Conservation (phyloP, 2,329 filamentous ascomycete species). For the Penicillium concentricum region DNA sequence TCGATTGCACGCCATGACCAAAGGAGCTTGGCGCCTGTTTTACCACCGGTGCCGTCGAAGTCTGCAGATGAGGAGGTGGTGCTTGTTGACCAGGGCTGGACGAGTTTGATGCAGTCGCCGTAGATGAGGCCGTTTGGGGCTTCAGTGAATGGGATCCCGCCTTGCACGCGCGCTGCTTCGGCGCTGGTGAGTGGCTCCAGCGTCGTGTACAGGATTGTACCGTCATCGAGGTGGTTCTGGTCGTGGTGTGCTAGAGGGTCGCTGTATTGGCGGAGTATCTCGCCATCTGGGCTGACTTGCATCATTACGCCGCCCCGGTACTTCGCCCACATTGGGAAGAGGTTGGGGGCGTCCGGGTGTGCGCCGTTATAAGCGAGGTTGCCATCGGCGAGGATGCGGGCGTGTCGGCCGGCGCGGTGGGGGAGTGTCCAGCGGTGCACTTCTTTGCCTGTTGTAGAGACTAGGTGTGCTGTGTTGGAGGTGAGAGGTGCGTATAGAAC, state of each 20-base stretch:
- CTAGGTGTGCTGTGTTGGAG: conserved; percentile 39
- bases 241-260: conserved; percentile 49
- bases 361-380: conserved; percentile 48
- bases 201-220: conserved; percentile 45
- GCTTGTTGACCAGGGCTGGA: conserved; percentile 30
- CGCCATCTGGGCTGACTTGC: conserved; percentile 40
- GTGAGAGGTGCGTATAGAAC: conserved; percentile 46
- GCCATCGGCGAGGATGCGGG: conserved; percentile 46
- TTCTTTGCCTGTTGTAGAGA: conserved; percentile 44
- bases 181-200: conserved; percentile 41
- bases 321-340: conserved; percentile 48
- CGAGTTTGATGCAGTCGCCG: conserved; percentile 47
- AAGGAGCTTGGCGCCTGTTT: conserved; percentile 35
- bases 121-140: conserved; percentile 23
- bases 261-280: conserved; percentile 40
- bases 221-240: conserved; percentile 47
- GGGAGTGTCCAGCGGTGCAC: conserved; percentile 47
- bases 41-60: conserved; percentile 15
- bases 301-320: conserved; percentile 50
- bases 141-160: conserved; percentile 45
- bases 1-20: conserved; percentile 49
- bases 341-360: conserved; percentile 37
- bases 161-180: conserved; percentile 38
- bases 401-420: conserved; percentile 44
- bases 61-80: conserved; percentile 21